These are phyloP conservation scores for Trichoderma reesei DNA, from an alignment of 495 filamentous ascomycete species.

Conservation along the genomic window DNA sequence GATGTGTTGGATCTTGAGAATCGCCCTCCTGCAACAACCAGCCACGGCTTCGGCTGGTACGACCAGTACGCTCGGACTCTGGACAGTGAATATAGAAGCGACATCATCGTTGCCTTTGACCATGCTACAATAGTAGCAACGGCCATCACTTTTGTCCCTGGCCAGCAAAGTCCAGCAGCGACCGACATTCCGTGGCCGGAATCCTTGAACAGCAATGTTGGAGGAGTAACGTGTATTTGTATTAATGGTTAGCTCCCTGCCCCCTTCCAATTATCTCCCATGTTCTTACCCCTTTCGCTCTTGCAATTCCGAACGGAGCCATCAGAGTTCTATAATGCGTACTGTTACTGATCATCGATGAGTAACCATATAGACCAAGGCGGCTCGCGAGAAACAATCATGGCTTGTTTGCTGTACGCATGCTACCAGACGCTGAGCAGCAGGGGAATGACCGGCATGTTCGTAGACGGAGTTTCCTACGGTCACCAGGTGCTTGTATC, in stretches of 20 bases:
- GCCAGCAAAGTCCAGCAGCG: conserved; percentile 40
- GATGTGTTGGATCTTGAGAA: conserved; percentile 44
- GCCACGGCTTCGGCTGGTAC: conserved; percentile 43
- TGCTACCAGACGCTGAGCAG: conserved; percentile 30
- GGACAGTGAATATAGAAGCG: conserved; percentile 34
- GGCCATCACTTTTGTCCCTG: conserved; percentile 45
- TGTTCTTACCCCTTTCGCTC: not conserved
- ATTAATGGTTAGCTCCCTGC: conserved; percentile 34
- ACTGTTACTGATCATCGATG: conserved; percentile 9
- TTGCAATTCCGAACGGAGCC: not conserved
- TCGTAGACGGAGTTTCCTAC: conserved; percentile 36
- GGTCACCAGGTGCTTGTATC: conserved; percentile 36
- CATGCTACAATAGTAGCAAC: conserved; percentile 38
- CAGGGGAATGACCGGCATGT: conserved; percentile 31
- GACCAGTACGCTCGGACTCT: conserved; percentile 43
- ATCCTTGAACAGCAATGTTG: conserved; percentile 44
- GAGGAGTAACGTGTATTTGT: conserved; percentile 52
- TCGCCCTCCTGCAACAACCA: conserved; percentile 28
- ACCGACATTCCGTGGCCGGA: conserved; percentile 51
- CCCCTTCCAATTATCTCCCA: not conserved
- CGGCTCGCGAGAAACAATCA: conserved; percentile 31
- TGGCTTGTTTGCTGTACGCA: conserved; percentile 37
- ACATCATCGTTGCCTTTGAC: conserved; percentile 41
- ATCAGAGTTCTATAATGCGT: conserved; percentile 11
- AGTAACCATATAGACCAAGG: conserved; percentile 25